Evolutionary conservation across 2,329 filamentous ascomycete genomes (phyloP), one percentile per base, ranked within the genome.

Genomic region (Coniochaeta ligniaria): DNA sequence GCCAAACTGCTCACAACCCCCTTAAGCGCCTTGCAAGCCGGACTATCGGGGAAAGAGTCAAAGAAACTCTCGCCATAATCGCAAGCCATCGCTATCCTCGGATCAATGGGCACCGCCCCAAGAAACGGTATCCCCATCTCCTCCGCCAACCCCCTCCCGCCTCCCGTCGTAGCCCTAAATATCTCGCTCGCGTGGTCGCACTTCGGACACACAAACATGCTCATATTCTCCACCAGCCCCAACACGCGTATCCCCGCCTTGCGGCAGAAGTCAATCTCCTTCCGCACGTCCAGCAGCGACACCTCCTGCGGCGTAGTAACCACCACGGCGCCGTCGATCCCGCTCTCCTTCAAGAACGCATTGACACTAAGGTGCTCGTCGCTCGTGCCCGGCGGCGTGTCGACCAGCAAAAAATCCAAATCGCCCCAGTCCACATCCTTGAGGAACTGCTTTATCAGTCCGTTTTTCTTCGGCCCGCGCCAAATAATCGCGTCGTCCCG

Each of bases 341-440:
- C 92, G 62, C 89, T 92, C 70, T 96, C 92, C 68, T 92, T 94
- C 56, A 99, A 79, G 68, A 96, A 92, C 6, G 90, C 89, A 72
- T 96, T 98, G 63, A 99, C 93, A 65, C 89, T 94, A 36, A 99
- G 77, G 75, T 99, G 95, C 77, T 99, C 95, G 72, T 99, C 95
- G 62, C 87, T 92, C 1, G 95, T 99, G 20, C 95, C 95, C 0
- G 95, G 95, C 1, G 96, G 95, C 1, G 95, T 99, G 73, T 99
- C 95, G 12, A 98, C 92, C 58, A 99, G 82, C 61, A 99, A 72
- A 66, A 94, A 96, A 71, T 99, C 95, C 74, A 98, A 79, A 63
- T 96, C 90, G 11, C 95, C 95, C 95, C 96, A 99, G 71, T 96
- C 92, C 7, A 99, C 95, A 70, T 99, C 96, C 78, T 96, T 97